Conservation (phyloP, 257 asterid genomes). For the Haberlea rhodopensis region DNA sequence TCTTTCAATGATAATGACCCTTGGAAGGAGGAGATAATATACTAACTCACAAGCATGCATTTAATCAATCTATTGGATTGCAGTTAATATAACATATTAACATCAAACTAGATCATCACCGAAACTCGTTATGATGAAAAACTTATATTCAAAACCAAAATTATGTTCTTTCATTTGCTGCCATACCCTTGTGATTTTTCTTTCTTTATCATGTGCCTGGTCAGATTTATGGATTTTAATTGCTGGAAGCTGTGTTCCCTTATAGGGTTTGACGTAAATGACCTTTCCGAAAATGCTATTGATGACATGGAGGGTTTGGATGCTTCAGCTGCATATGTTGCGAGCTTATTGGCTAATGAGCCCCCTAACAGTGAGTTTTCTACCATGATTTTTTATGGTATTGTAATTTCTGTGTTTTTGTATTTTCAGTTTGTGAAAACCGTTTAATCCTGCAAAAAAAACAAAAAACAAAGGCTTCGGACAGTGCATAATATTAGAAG, state of each 20-base stretch:
- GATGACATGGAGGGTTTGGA: constrained; percentile 86
- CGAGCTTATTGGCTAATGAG: constrained; percentile 81
- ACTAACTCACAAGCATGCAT: background rate
- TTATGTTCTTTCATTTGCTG: background rate
- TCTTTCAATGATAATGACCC: background rate
- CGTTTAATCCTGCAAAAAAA: constrained; percentile 3
- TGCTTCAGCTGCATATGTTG: constrained; percentile 82
- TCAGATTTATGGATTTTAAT: constrained; percentile 11
- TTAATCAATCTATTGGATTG: background rate
- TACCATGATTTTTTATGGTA: constrained; percentile 1
- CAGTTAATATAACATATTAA: background rate
- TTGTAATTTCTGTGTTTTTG: constrained; percentile 7
- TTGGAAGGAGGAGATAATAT: background rate
- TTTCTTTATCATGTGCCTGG: background rate
- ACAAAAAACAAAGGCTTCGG: no score
- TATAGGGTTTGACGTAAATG: constrained; percentile 86
- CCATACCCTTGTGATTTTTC: background rate
- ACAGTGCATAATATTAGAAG: no score
- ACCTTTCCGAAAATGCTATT: constrained; percentile 68
- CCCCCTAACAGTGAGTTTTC: constrained; percentile 69
- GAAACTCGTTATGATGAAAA: background rate
- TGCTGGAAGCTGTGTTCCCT: constrained; percentile 25
- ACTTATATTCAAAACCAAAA: background rate
- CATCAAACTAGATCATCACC: background rate
- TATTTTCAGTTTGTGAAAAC: constrained; percentile 11